Conservation (phyloP, 2,329 filamentous ascomycete species). For the Sphaerostilbella broomeana region DNA sequence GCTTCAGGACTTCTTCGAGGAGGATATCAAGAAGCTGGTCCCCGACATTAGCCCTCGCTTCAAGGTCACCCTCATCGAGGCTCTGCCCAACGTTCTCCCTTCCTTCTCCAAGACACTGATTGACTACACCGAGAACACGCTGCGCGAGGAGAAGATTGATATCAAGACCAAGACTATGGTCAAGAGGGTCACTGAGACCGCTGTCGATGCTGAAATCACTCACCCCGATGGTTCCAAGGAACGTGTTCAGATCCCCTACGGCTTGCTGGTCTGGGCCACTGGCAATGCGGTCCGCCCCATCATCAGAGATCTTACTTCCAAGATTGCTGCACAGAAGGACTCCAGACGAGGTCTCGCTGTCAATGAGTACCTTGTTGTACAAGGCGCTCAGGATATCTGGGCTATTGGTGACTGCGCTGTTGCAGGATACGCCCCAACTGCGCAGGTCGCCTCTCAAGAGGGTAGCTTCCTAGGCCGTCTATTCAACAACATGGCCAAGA, state of each 20-base stretch:
- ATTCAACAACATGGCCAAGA: constrained; percentile 99
- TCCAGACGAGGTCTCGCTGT: constrained; percentile 91
- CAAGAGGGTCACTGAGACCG: constrained; percentile 90
- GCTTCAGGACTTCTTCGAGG: constrained; percentile 97
- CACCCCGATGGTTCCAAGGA: constrained; percentile 80
- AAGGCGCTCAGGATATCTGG: constrained; percentile 96
- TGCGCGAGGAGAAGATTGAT: constrained; percentile 96
- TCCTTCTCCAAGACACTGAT: constrained; percentile 99
- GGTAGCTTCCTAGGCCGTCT: constrained; percentile 89
- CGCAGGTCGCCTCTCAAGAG: constrained; percentile 93
- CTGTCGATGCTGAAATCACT: constrained; percentile 81
- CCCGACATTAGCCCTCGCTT: constrained; percentile 93
- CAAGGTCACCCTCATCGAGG: constrained; percentile 95
- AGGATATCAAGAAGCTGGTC: constrained; percentile 96
- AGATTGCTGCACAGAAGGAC: constrained; percentile 91
- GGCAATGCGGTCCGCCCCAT: constrained; percentile 89
- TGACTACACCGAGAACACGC: constrained; percentile 97
- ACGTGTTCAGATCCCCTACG: constrained; percentile 78
- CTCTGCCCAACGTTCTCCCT: constrained; percentile 89
- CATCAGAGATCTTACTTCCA: constrained; percentile 82
- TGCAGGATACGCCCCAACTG: constrained; percentile 94
- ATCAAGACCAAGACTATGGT: constrained; percentile 99
- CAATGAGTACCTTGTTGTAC: constrained; percentile 98
- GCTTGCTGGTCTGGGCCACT: constrained; percentile 95
- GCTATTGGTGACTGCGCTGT: constrained; percentile 95